Conservation (phyloP, 2,329 filamentous ascomycete genomes). For the Alternaria gaisen region DNA sequence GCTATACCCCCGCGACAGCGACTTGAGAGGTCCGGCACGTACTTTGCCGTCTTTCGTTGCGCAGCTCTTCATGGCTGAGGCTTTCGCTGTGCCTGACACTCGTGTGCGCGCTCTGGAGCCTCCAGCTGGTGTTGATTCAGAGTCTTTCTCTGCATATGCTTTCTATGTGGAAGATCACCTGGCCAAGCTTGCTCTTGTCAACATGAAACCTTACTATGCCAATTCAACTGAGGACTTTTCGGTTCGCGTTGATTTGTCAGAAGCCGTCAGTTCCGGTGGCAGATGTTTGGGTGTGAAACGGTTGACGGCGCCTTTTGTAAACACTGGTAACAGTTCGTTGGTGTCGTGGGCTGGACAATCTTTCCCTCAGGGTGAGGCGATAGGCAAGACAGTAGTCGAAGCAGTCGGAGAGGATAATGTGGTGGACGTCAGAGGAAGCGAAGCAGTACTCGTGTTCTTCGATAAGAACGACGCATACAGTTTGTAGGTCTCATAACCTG, state of each 20-base stretch:
- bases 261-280: neutral
- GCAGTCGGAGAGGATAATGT: neutral
- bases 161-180: constrained; percentile 16
- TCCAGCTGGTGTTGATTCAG: constrained; percentile 2
- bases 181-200: constrained; percentile 16
- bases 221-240: constrained; percentile 8
- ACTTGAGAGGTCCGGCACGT: constrained; percentile 15
- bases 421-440: constrained; percentile 14
- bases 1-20: constrained; percentile 19
- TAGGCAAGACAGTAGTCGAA: constrained; percentile 11
- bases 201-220: constrained; percentile 20
- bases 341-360: constrained; percentile 17
- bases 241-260: neutral
- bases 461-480: constrained; percentile 12
- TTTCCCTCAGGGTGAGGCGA: constrained; percentile 14
- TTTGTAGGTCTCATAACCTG: neutral
- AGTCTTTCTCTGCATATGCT: constrained; percentile 18
- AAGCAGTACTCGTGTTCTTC: constrained; percentile 18
- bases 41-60: constrained; percentile 18
- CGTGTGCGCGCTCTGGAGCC: constrained; percentile 5
- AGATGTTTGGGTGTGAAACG: neutral
- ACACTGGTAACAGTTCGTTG: constrained; percentile 9
- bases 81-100: constrained; percentile 5
- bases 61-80: constrained; percentile 18
- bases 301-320: constrained; percentile 9